Percentiles rank a stretch among this genome's conserved stretches.
These are phyloP conservation scores for Microcos paniculata DNA, from an alignment of 345 rosid species.

Conservation along the genomic window DNA sequence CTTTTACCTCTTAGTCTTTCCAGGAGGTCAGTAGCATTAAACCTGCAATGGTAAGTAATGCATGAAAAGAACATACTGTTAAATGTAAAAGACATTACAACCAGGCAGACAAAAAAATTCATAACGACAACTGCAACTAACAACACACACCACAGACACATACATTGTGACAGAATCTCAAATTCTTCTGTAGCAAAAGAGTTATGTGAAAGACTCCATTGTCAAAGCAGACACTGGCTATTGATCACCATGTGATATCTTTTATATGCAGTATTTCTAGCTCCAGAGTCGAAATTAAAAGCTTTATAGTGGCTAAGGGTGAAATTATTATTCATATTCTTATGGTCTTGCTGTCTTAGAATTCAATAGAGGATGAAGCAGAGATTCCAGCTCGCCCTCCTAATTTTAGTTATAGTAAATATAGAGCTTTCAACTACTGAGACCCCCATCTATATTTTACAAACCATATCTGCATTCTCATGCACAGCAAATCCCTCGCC, in stretches of 20 bases:
- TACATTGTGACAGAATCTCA: neutral
- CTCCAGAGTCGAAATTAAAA: neutral
- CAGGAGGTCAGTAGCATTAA: constrained; percentile 95
- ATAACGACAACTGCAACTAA: neutral
- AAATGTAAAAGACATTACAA: constrained; percentile 1
- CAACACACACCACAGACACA: neutral
- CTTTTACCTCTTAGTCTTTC: constrained; percentile 76
- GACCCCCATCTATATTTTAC: neutral
- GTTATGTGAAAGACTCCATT: neutral
- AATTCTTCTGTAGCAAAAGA: neutral
- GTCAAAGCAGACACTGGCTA: neutral
- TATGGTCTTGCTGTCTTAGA: neutral
- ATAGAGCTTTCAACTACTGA: neutral
- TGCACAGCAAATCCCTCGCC: neutral
- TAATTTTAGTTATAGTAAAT: neutral
- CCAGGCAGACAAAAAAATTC: neutral
- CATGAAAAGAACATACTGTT: constrained; percentile 26
- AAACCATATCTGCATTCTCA: neutral
- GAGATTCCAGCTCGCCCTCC: neutral
- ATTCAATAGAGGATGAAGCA: neutral
- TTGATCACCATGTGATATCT: neutral
- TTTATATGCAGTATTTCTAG: neutral
- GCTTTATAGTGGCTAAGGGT: neutral
- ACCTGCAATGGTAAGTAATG: constrained; percentile 55
- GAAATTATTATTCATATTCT: neutral